Percentiles rank a stretch among this genome's conserved stretches.
Evolutionary conservation across 73 alveolate genomes (phyloP).

Genomic region (Paraurostyla sp.): DNA sequence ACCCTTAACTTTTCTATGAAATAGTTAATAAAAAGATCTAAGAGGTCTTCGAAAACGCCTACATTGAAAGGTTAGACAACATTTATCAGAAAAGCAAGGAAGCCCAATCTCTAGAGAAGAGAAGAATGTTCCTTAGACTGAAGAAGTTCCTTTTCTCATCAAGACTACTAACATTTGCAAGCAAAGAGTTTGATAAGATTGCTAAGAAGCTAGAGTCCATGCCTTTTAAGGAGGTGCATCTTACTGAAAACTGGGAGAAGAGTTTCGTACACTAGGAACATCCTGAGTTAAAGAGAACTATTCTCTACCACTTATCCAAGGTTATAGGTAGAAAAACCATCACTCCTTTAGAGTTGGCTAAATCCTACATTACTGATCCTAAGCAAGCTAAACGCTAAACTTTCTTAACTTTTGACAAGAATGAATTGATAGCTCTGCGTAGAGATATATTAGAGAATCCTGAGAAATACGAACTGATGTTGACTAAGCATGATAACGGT

Average conservation of each 20-base stretch:
- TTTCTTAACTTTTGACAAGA: conserved; percentile 33
- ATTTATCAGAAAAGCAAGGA: conserved; percentile 27
- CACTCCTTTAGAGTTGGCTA: conserved; percentile 44
- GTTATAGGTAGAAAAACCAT: conserved; percentile 19
- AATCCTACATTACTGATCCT: not conserved
- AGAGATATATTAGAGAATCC: conserved; percentile 43
- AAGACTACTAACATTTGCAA: conserved; percentile 1
- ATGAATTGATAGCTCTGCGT: conserved; percentile 23
- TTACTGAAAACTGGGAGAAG: conserved; percentile 11
- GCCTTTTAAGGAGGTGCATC: conserved; percentile 38
- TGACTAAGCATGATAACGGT: not conserved
- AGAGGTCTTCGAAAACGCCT: conserved; percentile 36
- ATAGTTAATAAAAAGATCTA: conserved; percentile 33
- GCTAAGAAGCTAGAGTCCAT: not conserved
- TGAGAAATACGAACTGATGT: conserved; percentile 19
- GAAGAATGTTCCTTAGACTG: conserved; percentile 53
- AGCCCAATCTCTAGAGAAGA: conserved; percentile 53
- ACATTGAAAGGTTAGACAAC: conserved; percentile 34
- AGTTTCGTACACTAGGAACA: conserved; percentile 26
- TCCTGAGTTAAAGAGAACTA: conserved; percentile 38
- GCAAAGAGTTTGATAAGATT: not conserved
- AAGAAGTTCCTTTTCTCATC: conserved; percentile 57
- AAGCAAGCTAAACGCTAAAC: not conserved
- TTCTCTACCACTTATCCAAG: conserved; percentile 6
- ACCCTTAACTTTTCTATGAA: conserved; percentile 9